phyloP scores from a whole-genome alignment of 2,329 filamentous ascomycete genomes.

The Aspergillus transmontanensis region DNA sequence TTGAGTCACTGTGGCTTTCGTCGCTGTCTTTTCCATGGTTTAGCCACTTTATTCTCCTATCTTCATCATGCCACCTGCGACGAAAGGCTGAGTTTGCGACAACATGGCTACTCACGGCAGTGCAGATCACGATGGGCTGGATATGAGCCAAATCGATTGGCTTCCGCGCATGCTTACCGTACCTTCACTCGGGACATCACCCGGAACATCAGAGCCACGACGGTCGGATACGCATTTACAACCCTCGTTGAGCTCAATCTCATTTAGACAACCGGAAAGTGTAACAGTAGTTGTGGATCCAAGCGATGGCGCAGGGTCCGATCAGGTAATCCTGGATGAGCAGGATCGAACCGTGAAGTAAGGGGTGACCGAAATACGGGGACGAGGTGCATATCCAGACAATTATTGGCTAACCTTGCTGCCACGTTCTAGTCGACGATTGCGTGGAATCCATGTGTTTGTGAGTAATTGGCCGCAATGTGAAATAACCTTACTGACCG shows the following conservation, averaged over 20 bases:
- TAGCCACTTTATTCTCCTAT: neutral
- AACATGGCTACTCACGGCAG: constrained; percentile 15
- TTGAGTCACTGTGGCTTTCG: neutral
- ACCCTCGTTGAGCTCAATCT: constrained; percentile 8
- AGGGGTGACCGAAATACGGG: constrained; percentile 2
- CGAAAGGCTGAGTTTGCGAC: neutral
- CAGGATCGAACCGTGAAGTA: constrained; percentile 22
- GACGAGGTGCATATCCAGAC: neutral
- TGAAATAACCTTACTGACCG: constrained; percentile 1
- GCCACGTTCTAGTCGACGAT: constrained; percentile 13
- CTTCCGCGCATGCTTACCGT: neutral
- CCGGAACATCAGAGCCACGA: neutral
- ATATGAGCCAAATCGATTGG: constrained; percentile 15
- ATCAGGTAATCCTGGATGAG: constrained; percentile 7
- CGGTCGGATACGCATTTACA: constrained; percentile 5
- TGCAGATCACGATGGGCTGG: constrained; percentile 7
- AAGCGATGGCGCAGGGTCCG: neutral
- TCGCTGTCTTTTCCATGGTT: neutral
- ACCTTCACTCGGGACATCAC: neutral
- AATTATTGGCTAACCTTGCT: constrained; percentile 8
- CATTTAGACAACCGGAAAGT: constrained; percentile 6
- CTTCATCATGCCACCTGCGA: neutral
- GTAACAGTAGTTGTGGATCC: neutral
- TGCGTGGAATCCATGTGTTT: constrained; percentile 31
- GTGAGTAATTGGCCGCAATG: constrained; percentile 16